phyloP scores from a whole-genome alignment of 768 basidiomycete species.

The Tylopilus sp. region DNA sequence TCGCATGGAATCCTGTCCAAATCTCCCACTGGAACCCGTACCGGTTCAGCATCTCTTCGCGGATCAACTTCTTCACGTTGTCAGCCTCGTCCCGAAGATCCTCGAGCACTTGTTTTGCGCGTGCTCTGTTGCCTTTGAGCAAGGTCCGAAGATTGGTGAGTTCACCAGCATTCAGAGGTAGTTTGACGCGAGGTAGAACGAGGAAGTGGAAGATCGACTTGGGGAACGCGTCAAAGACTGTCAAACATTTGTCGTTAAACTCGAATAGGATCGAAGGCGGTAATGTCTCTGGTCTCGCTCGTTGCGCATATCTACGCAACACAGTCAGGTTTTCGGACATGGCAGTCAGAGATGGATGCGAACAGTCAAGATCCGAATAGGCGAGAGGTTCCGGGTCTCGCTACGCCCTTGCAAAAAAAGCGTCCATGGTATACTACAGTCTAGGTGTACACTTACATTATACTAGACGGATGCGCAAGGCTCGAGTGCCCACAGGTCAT shows the following conservation, averaged over 20 bases:
- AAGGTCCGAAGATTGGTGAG: slow-evolving; percentile 57
- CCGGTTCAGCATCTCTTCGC: slow-evolving; percentile 74
- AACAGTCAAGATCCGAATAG: not conserved
- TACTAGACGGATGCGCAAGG: not conserved
- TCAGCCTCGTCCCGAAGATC: slow-evolving; percentile 56
- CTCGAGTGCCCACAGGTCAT: slow-evolving; percentile 9
- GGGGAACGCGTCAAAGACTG: slow-evolving; percentile 72
- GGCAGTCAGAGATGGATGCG: not conserved
- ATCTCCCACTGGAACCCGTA: slow-evolving; percentile 76
- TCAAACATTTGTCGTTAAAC: slow-evolving; percentile 51
- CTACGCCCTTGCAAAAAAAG: not conserved
- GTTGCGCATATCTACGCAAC: slow-evolving; percentile 58
- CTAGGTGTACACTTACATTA: slow-evolving; percentile 1
- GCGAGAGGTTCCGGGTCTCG: not conserved
- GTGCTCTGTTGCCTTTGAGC: slow-evolving; percentile 48
- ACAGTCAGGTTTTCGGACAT: slow-evolving; percentile 49
- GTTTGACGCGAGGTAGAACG: slow-evolving; percentile 60
- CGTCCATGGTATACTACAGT: slow-evolving; percentile 18
- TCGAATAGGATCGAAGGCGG: slow-evolving; percentile 61
- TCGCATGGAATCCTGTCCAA: slow-evolving; percentile 81
- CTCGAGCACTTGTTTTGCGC: slow-evolving; percentile 51
- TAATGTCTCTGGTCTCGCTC: slow-evolving; percentile 45
- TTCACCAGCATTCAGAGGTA: slow-evolving; percentile 33
- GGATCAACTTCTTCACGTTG: slow-evolving; percentile 55
- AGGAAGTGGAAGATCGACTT: slow-evolving; percentile 90